Evolutionary conservation across 2,329 filamentous ascomycete species (phyloP).

Genomic region (Talaromyces sp.): DNA sequence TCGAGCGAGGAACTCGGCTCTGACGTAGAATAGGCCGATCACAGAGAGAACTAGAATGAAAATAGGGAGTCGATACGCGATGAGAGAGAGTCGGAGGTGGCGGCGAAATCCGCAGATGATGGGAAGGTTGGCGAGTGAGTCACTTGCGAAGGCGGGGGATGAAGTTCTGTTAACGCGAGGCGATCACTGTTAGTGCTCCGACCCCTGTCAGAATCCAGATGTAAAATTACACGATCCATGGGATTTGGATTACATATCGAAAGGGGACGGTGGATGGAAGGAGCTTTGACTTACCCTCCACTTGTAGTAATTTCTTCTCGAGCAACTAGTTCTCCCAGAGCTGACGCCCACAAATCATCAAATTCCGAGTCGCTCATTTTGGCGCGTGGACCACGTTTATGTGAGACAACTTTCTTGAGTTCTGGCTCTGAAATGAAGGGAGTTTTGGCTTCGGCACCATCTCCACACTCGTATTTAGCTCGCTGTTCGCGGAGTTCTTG

Average conservation of each 20-base stretch:
- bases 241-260: constrained; percentile 19
- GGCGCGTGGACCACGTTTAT: constrained; percentile 65
- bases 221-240: constrained; percentile 17
- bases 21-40: constrained; percentile 59
- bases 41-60: constrained; percentile 45
- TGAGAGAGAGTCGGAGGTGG: constrained; percentile 47
- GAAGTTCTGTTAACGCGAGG: constrained; percentile 69
- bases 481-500: constrained; percentile 81
- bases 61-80: constrained; percentile 52
- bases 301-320: constrained; percentile 59
- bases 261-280: constrained; percentile 19
- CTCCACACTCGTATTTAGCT: constrained; percentile 87
- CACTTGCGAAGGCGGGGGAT: constrained; percentile 70
- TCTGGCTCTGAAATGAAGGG: constrained; percentile 67
- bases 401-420: constrained; percentile 71
- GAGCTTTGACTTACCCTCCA: constrained; percentile 54
- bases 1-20: constrained; percentile 60
- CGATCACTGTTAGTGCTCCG: constrained; percentile 77
- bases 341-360: constrained; percentile 67
- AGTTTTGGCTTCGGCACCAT: constrained; percentile 57
- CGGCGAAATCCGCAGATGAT: constrained; percentile 57
- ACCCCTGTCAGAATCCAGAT: constrained; percentile 51
- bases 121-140: constrained; percentile 87
- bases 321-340: constrained; percentile 49
- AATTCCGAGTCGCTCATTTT: constrained; percentile 85